phyloP scores from a whole-genome alignment of 257 asterid species.

The Fraxinus anomala region DNA sequence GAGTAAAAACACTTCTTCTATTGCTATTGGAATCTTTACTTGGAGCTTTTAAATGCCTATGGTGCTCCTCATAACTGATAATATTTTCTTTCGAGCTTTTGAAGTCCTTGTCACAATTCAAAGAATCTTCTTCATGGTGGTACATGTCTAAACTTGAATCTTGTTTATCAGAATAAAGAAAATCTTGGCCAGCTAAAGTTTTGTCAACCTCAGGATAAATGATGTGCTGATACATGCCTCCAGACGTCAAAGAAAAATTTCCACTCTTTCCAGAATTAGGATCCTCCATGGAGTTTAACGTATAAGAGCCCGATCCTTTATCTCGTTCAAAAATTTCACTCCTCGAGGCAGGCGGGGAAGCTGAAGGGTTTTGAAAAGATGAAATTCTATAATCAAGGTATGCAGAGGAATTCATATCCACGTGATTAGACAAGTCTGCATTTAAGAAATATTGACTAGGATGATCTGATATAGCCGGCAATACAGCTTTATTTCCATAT shows the following conservation, averaged over 20 bases:
- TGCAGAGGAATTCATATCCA: conserved; percentile 36
- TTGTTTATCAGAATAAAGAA: conserved; percentile 26
- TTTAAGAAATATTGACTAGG: conserved; percentile 28
- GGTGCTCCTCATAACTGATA: conserved; percentile 29
- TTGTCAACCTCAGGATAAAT: conserved; percentile 31
- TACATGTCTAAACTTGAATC: conserved; percentile 17
- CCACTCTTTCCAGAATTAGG: conserved; percentile 29
- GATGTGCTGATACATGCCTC: conserved; percentile 30
- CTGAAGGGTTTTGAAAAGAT: conserved; percentile 27
- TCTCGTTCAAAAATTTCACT: conserved; percentile 29
- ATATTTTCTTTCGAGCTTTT: conserved; percentile 18
- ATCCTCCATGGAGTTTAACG: conserved; percentile 29
- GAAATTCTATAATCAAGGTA: conserved; percentile 35
- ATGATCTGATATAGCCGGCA: conserved; percentile 17
- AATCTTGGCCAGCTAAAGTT: conserved; percentile 26
- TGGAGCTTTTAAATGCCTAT: conserved; percentile 33
- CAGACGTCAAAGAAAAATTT: conserved; percentile 22
- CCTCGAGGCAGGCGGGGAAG: conserved; percentile 20
- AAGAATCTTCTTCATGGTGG: conserved; percentile 35
- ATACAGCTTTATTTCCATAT: conserved; percentile 21
- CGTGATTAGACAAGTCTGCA: conserved; percentile 26
- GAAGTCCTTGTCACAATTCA: conserved; percentile 29
- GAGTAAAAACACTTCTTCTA: conserved; percentile 68
- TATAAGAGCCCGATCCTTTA: conserved; percentile 21
- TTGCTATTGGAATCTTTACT: conserved; percentile 28